phyloP scores from a whole-genome alignment of 176 grass and related monocot genomes.

The Lolium multiflorum region DNA sequence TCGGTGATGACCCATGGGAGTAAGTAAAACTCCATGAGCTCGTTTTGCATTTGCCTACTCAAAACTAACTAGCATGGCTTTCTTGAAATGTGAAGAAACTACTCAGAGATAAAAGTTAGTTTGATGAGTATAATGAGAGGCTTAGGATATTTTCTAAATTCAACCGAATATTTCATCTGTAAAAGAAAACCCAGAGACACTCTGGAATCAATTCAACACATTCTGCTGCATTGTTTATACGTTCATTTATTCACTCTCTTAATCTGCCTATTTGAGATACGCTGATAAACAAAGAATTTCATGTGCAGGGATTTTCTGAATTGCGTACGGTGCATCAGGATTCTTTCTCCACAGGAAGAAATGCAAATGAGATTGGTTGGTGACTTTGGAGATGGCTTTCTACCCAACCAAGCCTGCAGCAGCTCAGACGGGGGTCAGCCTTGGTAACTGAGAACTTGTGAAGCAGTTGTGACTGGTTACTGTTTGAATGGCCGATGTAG shows the following conservation, averaged over 20 bases:
- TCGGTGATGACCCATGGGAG: constrained; percentile 90
- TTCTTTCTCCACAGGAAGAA: constrained; percentile 79
- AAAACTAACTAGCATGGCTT: constrained; percentile 22
- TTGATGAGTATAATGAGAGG: constrained; percentile 1
- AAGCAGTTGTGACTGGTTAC: too few species aligned
- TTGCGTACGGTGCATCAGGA: constrained; percentile 73
- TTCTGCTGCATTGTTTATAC: neutral
- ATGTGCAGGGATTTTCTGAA: constrained; percentile 73
- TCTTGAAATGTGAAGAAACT: constrained; percentile 19
- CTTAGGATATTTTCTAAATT: neutral
- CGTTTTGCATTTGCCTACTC: neutral
- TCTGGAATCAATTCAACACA: neutral
- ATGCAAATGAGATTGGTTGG: constrained; percentile 70
- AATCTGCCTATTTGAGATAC: neutral
- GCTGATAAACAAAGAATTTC: constrained; percentile 15
- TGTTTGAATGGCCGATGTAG: neutral
- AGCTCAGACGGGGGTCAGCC: constrained; percentile 66
- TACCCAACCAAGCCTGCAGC: constrained; percentile 72
- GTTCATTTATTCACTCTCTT: constrained; percentile 17
- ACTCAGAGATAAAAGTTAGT: constrained; percentile 20
- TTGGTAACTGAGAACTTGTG: constrained; percentile 50
- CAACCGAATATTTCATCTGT: constrained; percentile 24
- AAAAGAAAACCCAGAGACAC: neutral
- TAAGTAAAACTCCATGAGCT: constrained; percentile 58
- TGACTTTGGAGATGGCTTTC: constrained; percentile 50